Evolutionary conservation across 495 filamentous ascomycete genomes (phyloP), one percentile per base, ranked within the genome.

Genomic region (Beverwykella pulmonaria): DNA sequence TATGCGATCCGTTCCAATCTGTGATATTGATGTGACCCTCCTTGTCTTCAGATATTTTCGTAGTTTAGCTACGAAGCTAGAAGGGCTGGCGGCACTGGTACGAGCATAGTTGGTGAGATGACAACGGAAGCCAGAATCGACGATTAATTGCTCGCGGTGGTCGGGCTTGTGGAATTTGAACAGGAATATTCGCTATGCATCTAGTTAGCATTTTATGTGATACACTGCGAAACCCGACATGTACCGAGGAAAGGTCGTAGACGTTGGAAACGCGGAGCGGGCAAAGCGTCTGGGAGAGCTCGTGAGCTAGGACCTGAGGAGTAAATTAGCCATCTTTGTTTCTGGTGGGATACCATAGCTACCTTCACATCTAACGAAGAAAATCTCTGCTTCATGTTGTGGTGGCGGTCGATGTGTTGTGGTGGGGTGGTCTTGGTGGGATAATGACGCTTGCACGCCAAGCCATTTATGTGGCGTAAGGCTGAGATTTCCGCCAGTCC

Each of bases 101-200:
- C 94, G 89, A 41, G 88, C 87, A 80, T 93, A 98, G 69, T 86
- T 84, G 3, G 93, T 97, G 62, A 97, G 82, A 76, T 98, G 94
- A 77, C 91, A 93, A 75, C 94, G 92, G 78, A 98, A 98, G 47
- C 94, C 94, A 12, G 91, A 93, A 73, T 98, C 94, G 73, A 98
- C 84, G 48, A 98, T 79, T 50, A 98, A 81, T 75, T 97, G 93
- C 70, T 93, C 88, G 72, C 90, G 88, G 71, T 86, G 82, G 73
- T 92, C 87, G 34, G 94, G 91, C 75, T 92, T 96, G 62, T 93
- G 88, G 62, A 89, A 84, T 75, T 97, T 97, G 77, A 98, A 85
- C 22, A 98, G 89, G 76, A 98, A 92, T 76, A 98, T 96, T 68
- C 93, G 90, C 81, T 88, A 46, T 0, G 19, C 27, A 29, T 25